These are phyloP conservation scores for Pharus latifolius DNA, from an alignment of 176 grass and related monocot genomes.

Conservation along the genomic window DNA sequence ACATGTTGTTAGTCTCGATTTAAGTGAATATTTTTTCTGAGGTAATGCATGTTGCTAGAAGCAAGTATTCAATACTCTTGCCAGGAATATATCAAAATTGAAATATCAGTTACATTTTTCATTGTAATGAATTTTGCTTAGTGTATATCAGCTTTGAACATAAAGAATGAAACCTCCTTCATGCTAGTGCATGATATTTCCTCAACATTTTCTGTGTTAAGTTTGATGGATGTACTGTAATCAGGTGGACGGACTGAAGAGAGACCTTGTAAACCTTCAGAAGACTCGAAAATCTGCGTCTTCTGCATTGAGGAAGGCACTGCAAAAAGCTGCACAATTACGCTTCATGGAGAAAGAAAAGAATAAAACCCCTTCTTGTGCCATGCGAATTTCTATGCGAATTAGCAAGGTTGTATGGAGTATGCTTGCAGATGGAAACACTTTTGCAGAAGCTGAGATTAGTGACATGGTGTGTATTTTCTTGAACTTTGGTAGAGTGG, in stretches of 20 bases:
- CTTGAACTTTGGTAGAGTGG: slow-evolving; percentile 9
- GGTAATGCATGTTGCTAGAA: slow-evolving; percentile 1
- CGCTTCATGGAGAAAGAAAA: slow-evolving; percentile 95
- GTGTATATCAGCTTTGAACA: slow-evolving; percentile 6
- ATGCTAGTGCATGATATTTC: neutral
- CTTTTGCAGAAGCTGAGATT: slow-evolving; percentile 99
- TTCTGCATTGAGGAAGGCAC: slow-evolving; percentile 71
- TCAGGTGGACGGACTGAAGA: slow-evolving; percentile 76
- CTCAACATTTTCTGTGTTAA: neutral
- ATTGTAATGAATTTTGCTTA: neutral
- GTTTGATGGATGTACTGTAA: slow-evolving; percentile 30
- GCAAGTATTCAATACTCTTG: neutral
- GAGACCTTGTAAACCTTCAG: slow-evolving; percentile 52
- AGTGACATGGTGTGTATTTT: slow-evolving; percentile 80
- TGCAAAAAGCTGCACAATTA: slow-evolving; percentile 86
- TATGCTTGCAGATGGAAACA: slow-evolving; percentile 98
- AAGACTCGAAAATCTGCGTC: slow-evolving; percentile 72
- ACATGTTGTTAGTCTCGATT: neutral
- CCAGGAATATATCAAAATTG: neutral
- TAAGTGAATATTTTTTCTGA: neutral
- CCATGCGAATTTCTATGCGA: slow-evolving; percentile 94
- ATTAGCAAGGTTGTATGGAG: slow-evolving; percentile 98
- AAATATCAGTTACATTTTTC: neutral
- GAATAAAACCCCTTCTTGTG: slow-evolving; percentile 94
- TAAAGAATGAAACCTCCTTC: neutral